Conservation (phyloP, 352 stramenopile genomes). For the Albugo laibachii region DNA sequence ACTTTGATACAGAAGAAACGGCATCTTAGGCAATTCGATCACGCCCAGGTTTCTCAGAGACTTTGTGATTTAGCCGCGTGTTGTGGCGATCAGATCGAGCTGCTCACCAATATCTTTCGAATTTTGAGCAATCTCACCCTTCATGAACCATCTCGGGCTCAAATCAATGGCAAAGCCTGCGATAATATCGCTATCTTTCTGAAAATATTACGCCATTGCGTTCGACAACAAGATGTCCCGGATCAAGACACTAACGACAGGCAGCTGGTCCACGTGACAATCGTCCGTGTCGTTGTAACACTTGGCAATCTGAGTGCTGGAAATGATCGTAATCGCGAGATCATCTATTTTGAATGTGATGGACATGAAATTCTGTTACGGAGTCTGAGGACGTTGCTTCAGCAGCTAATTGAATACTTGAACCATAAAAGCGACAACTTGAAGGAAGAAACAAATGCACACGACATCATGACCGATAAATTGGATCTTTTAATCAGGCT, state of each 20-base stretch:
- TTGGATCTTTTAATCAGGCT: slow-evolving; percentile 68
- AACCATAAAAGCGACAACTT: slow-evolving; percentile 1
- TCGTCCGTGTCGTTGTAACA: slow-evolving; percentile 56
- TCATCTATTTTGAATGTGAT: slow-evolving; percentile 15
- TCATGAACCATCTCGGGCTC: slow-evolving; percentile 38
- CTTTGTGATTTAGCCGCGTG: slow-evolving; percentile 13
- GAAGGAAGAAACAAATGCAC: neutral
- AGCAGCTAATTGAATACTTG: slow-evolving; percentile 12
- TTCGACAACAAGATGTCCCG: slow-evolving; percentile 4
- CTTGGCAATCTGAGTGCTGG: slow-evolving; percentile 74
- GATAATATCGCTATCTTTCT: slow-evolving; percentile 1
- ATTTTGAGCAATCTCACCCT: slow-evolving; percentile 70
- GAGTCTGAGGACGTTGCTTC: too few relatives aligned
- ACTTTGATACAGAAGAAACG: slow-evolving; percentile 39
- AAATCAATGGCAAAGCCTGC: slow-evolving; percentile 30
- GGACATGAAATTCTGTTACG: slow-evolving; percentile 13
- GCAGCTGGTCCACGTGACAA: neutral
- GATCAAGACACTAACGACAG: neutral
- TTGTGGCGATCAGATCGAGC: slow-evolving; percentile 22
- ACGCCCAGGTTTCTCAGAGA: slow-evolving; percentile 20
- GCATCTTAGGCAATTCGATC: slow-evolving; percentile 50
- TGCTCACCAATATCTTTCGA: slow-evolving; percentile 59
- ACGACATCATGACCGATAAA: slow-evolving; percentile 7
- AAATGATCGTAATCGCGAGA: slow-evolving; percentile 52
- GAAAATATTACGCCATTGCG: slow-evolving; percentile 12